Base-by-base conservation (phyloP, 169 alveolate species). In the Pseudocohnilembus persalinus region DNA sequence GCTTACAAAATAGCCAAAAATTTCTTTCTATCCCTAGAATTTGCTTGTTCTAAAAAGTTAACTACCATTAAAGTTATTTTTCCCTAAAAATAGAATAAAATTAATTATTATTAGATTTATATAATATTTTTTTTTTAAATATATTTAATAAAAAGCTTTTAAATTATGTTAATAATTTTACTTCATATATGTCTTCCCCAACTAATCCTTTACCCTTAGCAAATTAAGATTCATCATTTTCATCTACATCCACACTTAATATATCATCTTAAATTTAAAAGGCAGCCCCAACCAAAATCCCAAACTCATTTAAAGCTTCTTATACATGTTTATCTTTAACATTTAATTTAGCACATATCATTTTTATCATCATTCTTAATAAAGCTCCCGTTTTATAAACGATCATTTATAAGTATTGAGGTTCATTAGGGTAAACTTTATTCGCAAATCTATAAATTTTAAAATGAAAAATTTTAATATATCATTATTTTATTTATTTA, bases 181-280 rank as follows among this genome's bases (percentile, higher is more conserved):
- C 96, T 83, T 92, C 96, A 32, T 87, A 88, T 80, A 92, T 92
- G 79, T 92, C 96, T 65, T 92, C 96, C 32, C 94, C 93, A 26
- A 84, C 29, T 1, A 74, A 31, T 0, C 94, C 96, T 31, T 93
- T 88, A 11, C 68, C 68, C 68, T 49, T 49, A 11, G 68, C 68
- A 49, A 49, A 49, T n/a, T n/a, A n/a, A 1, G 88, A 63, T 68
- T 88, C 76, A 4, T 77, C 83, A 63, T 87, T 87, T 28, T 83
- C 85, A 15, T 88, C 90, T 16, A 90, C 82, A 0, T 29, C 87
- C 35, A 93, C 35, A 32, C 92, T 90, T 35, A 93, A 75, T 0
- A 93, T 85, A 63, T 93, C 96, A 88, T 93, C 96, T 77, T 93
- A 83, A 30, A 93, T 93, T 84, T 93, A 68, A 88, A 93, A 93